Evolutionary conservation across 2,329 filamentous ascomycete genomes (phyloP).

Genomic region (Didymella arachidicola): DNA sequence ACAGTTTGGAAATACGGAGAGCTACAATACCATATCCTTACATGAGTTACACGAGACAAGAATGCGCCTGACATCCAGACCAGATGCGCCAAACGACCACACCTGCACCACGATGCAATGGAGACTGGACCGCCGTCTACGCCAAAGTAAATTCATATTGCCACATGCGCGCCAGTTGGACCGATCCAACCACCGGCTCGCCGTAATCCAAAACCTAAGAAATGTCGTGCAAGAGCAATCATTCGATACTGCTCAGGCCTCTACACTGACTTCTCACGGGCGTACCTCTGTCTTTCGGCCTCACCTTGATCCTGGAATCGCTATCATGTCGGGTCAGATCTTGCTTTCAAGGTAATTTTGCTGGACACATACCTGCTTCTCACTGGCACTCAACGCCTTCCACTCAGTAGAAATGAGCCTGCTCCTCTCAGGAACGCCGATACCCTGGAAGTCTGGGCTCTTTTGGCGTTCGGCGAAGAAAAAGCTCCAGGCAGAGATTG

Average conservation of each 20-base stretch:
- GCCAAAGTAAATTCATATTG: constrained; percentile 15
- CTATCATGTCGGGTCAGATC: constrained; percentile 37
- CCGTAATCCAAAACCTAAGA: constrained; percentile 1
- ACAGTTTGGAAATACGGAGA: constrained; percentile 6
- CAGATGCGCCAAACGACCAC: constrained; percentile 17
- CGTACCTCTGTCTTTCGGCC: constrained; percentile 42
- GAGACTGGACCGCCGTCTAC: constrained; percentile 9
- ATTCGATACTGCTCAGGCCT: neutral
- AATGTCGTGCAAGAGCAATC: constrained; percentile 4
- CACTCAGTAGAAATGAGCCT: constrained; percentile 58
- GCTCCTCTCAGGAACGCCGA: constrained; percentile 51
- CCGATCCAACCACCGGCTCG: neutral
- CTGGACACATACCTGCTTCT: constrained; percentile 57
- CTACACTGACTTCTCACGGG: constrained; percentile 5
- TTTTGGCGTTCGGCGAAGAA: constrained; percentile 57
- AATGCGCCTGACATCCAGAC: constrained; percentile 27
- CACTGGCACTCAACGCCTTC: constrained; percentile 54
- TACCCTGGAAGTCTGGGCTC: constrained; percentile 61
- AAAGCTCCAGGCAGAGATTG: constrained; percentile 48
- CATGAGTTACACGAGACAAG: constrained; percentile 6
- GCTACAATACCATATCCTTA: constrained; percentile 16
- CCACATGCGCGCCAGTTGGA: constrained; percentile 10
- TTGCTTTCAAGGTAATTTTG: neutral
- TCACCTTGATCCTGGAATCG: constrained; percentile 40
- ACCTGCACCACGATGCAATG: constrained; percentile 1